Base-by-base conservation (phyloP, 345 rosid species). In the Camelina neglecta region DNA sequence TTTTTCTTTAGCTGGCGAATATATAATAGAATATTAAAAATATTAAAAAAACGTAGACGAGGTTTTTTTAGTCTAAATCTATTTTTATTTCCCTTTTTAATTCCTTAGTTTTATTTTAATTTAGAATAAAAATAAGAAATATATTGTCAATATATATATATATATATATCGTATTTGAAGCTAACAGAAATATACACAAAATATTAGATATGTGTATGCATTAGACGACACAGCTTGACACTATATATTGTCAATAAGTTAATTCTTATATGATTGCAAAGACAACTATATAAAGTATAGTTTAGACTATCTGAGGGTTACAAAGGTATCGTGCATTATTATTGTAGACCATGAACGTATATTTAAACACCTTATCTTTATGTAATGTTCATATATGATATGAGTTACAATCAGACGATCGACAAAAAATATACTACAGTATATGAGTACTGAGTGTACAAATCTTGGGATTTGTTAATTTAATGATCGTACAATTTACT, bases 181-280 rank as follows among this genome's bases (percentile, higher is more conserved):
- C 36, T 33, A 36, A 36, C 39, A 36, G 39, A 36, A 8, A 8
- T 8, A 38, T 38, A 38, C 41, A 38, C 41, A 38, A 2, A 44
- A 44, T 15, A n/a, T 44, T n/a, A 41, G 45, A 41, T 41, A 11
- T 4, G 45, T 41, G 5, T 11, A 41, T 62, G 8, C 59, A 39
- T 35, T 60, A 57, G 41, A 38, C 10, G 20, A 82, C 33, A 62
- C 76, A 59, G 66, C 65, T 35, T 10, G 20, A 31, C 15, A 2
- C 4, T 58, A 29, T 42, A 21, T 24, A 11, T 68, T 59, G 49
- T 31, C 21, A 15, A 53, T 44, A 31, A 61, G 8, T 60, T 76
- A 54, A 15, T 44, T 51, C 38, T 50, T 62, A 11, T 50, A 69
- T 76, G 65, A 76, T 76, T 76, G 64, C 56, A 23, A 53, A 75